Conservation (phyloP, 352 stramenopile genomes). For the Phytophthora hibernalis region DNA sequence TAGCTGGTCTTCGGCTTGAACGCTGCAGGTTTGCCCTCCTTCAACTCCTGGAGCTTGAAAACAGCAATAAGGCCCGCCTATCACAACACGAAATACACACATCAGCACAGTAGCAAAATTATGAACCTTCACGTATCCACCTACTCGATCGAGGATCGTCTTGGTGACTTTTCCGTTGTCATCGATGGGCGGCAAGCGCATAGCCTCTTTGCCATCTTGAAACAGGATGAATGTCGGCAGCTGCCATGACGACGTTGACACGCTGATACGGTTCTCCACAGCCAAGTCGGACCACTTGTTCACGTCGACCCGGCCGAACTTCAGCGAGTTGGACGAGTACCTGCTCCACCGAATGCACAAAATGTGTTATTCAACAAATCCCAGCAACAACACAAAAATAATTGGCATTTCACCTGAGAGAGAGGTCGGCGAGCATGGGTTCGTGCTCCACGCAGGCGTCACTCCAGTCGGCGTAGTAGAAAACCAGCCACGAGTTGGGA, state of each 20-base stretch:
- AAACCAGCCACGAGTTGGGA: conserved; percentile 70
- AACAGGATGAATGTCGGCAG: conserved; percentile 82
- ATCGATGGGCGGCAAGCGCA: conserved; percentile 65
- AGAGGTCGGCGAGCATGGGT: conserved; percentile 76
- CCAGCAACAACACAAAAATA: background rate
- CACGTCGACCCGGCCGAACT: conserved; percentile 75
- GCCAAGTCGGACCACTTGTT: conserved; percentile 72
- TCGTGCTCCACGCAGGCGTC: conserved; percentile 79
- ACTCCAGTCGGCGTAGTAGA: conserved; percentile 80
- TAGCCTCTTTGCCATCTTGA: conserved; percentile 60
- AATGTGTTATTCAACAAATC: conserved; percentile 6
- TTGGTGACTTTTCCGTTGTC: conserved; percentile 61
- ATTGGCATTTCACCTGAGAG: conserved; percentile 48
- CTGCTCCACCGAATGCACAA: conserved; percentile 29
- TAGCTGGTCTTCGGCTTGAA: conserved; percentile 49
- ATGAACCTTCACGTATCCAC: background rate
- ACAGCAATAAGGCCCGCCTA: conserved; percentile 55
- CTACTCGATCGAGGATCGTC: conserved; percentile 67
- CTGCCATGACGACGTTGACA: conserved; percentile 70
- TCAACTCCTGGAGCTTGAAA: conserved; percentile 65
- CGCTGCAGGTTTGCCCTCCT: conserved; percentile 51
- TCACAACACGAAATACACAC: conserved; percentile 4
- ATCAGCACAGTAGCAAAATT: background rate
- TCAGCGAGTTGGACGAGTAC: conserved; percentile 55
- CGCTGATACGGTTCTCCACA: conserved; percentile 62